These are phyloP conservation scores for Rhipidocladum racemiflorum DNA, from an alignment of 176 grass and related monocot genomes.

Conservation along the genomic window DNA sequence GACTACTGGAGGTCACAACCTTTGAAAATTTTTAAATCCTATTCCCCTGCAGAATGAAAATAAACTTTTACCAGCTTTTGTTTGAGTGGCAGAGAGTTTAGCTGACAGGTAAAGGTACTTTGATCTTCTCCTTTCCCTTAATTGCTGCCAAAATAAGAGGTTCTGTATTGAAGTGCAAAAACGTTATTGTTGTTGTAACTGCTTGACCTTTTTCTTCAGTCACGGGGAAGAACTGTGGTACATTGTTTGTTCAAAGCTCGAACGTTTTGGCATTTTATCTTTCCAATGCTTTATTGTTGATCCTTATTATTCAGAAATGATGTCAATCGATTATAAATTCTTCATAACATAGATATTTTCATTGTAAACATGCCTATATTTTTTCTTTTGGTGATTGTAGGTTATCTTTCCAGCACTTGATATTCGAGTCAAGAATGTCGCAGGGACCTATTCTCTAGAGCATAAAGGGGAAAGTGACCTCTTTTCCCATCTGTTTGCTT, in stretches of 20 bases:
- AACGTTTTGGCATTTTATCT: not conserved
- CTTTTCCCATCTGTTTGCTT: constrained; percentile 66
- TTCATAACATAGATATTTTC: not conserved
- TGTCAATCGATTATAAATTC: not conserved
- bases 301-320: not conserved
- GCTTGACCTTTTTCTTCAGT: not conserved
- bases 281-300: not conserved
- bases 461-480: constrained; percentile 87
- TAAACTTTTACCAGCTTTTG: not conserved
- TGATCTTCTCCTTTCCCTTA: not conserved
- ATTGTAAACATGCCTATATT: not conserved
- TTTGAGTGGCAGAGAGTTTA: constrained; percentile 17
- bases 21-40: not conserved
- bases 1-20: constrained; percentile 8
- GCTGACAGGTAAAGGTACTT: constrained; percentile 11
- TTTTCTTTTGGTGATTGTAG: constrained; percentile 43
- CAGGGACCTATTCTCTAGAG: constrained; percentile 86
- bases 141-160: constrained; percentile 23
- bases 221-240: not conserved
- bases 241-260: constrained; percentile 1
- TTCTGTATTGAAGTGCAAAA: not conserved
- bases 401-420: constrained; percentile 99
- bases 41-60: not conserved
- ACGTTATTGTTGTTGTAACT: not conserved
- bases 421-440: constrained; percentile 90